Base-by-base conservation (phyloP, 2,329 filamentous ascomycete genomes). In the Fusarium xylarioides region DNA sequence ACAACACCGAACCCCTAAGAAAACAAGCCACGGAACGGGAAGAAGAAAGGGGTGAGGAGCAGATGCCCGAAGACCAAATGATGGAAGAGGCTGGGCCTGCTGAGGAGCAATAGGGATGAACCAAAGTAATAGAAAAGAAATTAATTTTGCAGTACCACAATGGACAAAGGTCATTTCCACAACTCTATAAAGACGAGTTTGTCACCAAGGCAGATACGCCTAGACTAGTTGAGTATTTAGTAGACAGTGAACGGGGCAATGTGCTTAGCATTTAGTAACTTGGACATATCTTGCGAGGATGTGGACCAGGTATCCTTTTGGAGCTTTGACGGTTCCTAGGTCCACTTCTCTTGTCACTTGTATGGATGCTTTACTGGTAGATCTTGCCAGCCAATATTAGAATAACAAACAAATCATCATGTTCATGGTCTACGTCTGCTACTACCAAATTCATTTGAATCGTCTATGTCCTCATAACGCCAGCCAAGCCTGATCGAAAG, bases 1-100 rank as follows among this genome's bases (percentile, higher is more conserved):
- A 87, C 63, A 84, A 80, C 21, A 82, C 82, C 2, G 86, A 87
- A 73, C 83, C 81, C 43, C 75, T 89, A 72, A 84, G 87, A 52
- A 89, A 89, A 76, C 80, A 83, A 35, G 79, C 75, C 9, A 75
- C 23, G 53, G 77, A 65, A 37, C 69, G 54, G 30, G 76, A 76
- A 10, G 80, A 73, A 26, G 76, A 76, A 43, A 70, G 52, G 53
- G 71, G 74, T 19, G 78, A 73, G 14, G 75, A 72, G 11, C 72
- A 74, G 11, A 46, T 46, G 14, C 46, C 66, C 16, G 60, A 69
- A 56, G 66, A 67, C 26, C 70, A 60, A 35, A 35, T 44, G 34
- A 66, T 68, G 59, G 53, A 30, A 11, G 57, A 68, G 37, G 50
- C 40, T 32, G 63, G 68, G 50, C 54, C 43, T 54, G 40, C 30